Percentiles rank a stretch among this genome's conserved stretches.
Conservation (phyloP, 1,139 yeast species). For the Geotrichum phurueaensis region DNA sequence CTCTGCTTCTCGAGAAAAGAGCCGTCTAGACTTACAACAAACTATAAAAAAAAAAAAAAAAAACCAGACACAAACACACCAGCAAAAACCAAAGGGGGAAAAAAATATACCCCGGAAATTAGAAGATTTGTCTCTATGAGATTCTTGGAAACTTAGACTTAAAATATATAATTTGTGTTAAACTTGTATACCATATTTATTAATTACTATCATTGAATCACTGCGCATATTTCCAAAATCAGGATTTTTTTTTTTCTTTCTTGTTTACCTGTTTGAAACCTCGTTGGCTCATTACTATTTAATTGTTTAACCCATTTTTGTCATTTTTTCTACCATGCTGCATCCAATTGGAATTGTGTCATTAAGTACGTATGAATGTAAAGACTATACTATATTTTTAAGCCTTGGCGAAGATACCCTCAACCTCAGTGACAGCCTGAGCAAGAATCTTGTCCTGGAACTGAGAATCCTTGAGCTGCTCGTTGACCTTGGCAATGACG, state of each 20-base stretch:
- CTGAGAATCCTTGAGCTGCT: slow-evolving; percentile 78
- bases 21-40: neutral
- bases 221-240: neutral
- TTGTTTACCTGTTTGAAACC: neutral
- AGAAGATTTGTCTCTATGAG: too few species aligned
- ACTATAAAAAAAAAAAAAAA: neutral
- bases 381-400: slow-evolving; percentile 16
- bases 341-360: neutral
- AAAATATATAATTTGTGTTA: too few species aligned
- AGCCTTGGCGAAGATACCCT: slow-evolving; percentile 58
- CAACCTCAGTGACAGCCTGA: slow-evolving; percentile 89
- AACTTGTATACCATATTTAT: too few species aligned
- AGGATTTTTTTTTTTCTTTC: neutral
- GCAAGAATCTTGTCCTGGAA: slow-evolving; percentile 89
- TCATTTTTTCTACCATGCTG: neutral
- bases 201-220: neutral
- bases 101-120: neutral
- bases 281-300: neutral
- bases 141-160: too few species aligned
- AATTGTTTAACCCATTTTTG: neutral
- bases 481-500: slow-evolving; percentile 82
- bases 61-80: neutral
- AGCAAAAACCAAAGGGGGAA: too few species aligned
- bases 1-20: slow-evolving; percentile 46
- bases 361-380: neutral